Evolutionary conservation across 2,329 filamentous ascomycete genomes (phyloP).

Genomic region (Rosellinia necatrix): DNA sequence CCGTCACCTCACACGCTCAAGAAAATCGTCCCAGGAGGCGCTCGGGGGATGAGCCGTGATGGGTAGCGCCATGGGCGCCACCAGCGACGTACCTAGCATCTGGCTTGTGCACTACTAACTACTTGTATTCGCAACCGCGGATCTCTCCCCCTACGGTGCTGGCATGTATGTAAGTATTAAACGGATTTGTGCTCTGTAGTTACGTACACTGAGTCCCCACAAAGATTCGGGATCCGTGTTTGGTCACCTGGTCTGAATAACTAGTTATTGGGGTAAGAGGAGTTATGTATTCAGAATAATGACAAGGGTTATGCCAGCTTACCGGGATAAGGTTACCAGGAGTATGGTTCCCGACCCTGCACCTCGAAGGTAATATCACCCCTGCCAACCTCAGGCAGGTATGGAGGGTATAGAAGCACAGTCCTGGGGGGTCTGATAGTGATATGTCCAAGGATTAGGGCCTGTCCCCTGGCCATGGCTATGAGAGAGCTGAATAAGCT

Average conservation of each 20-base stretch:
- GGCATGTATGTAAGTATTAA: constrained; percentile 20
- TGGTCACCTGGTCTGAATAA: constrained; percentile 28
- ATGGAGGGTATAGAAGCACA: constrained; percentile 14
- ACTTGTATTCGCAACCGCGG: constrained; percentile 16
- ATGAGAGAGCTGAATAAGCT: constrained; percentile 5
- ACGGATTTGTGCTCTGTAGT: too few relatives aligned
- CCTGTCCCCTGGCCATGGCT: constrained; percentile 2
- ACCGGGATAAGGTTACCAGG: constrained; percentile 28
- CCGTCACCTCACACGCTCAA: constrained; percentile 22
- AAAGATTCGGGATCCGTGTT: constrained; percentile 17
- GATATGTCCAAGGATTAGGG: constrained; percentile 8
- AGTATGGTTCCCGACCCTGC: constrained; percentile 30
- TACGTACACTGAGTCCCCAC: constrained; percentile 20
- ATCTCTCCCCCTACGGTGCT: constrained; percentile 21
- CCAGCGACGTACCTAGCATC: constrained; percentile 13
- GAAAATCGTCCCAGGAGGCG: constrained; percentile 16
- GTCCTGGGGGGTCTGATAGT: constrained; percentile 14
- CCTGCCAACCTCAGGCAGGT: constrained; percentile 15
- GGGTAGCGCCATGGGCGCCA: constrained; percentile 22
- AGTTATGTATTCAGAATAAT: too few relatives aligned
- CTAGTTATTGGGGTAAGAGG: constrained; percentile 28
- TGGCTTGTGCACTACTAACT: constrained; percentile 17
- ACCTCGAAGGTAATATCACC: constrained; percentile 13
- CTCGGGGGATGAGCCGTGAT: constrained; percentile 24
- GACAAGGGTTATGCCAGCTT: constrained; percentile 15